phyloP scores from a whole-genome alignment of 2,329 filamentous ascomycete species.

The Ceratocystis eucalypticola region DNA sequence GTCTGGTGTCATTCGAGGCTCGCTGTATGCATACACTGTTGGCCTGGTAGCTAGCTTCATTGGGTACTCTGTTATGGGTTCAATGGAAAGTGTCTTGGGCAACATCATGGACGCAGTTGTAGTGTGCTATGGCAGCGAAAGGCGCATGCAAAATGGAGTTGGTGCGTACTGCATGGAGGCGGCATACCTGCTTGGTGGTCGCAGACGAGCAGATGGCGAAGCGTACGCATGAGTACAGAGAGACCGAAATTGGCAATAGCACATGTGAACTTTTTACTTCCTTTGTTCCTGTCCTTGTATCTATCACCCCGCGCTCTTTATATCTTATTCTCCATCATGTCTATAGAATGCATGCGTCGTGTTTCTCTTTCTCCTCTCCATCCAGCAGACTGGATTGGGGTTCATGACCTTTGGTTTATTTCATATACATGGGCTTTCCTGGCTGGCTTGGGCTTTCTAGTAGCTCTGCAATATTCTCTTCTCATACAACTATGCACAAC shows the following conservation, averaged over 20 bases:
- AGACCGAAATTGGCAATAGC: background rate
- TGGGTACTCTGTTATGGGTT: conserved; percentile 82
- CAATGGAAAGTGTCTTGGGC: conserved; percentile 77
- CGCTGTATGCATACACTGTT: conserved; percentile 87
- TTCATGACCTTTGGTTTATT: background rate
- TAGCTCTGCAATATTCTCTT: background rate
- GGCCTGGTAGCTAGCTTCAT: conserved; percentile 87
- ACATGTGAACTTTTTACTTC: background rate
- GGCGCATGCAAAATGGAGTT: conserved; percentile 50
- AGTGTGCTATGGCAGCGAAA: conserved; percentile 89
- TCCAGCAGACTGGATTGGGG: background rate
- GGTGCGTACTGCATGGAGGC: conserved; percentile 86
- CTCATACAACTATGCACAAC: background rate
- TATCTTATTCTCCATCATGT: background rate
- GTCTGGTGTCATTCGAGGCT: conserved; percentile 49
- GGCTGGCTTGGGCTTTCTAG: no score
- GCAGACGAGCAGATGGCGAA: conserved; percentile 13
- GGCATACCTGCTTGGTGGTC: conserved; percentile 65
- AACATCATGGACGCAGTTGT: conserved; percentile 79
- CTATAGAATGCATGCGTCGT: conserved; percentile 1
- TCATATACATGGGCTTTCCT: background rate
- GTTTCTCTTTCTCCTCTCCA: background rate
- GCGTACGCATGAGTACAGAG: conserved; percentile 9
- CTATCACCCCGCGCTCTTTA: background rate
- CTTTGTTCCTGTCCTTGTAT: background rate